Evolutionary conservation across 2,329 filamentous ascomycete genomes (phyloP).

Genomic region (Blastomyces percursus): DNA sequence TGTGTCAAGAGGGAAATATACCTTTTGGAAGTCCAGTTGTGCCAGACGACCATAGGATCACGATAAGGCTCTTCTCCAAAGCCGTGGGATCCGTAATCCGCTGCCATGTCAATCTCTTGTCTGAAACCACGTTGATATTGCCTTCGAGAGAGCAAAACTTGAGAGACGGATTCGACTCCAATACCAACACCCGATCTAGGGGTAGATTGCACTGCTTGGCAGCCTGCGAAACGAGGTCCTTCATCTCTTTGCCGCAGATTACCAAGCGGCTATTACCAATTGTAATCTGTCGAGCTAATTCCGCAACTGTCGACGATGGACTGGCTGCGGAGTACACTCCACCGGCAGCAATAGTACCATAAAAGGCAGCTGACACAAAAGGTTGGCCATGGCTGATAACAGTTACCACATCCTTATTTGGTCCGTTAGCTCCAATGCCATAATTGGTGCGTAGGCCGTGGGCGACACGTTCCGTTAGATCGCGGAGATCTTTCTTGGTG

Average conservation of each 20-base stretch:
- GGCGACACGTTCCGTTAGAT: neutral
- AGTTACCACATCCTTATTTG: constrained; percentile 4
- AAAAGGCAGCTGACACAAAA: neutral
- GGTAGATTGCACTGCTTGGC: constrained; percentile 5
- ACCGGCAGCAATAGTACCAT: constrained; percentile 2
- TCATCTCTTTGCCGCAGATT: constrained; percentile 5
- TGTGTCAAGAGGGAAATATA: neutral
- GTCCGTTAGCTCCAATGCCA: neutral
- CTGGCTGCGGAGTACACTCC: constrained; percentile 4
- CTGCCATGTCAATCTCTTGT: constrained; percentile 1
- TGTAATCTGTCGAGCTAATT: constrained; percentile 3
- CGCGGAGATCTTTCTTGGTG: constrained; percentile 4
- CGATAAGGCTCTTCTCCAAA: neutral
- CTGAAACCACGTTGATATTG: constrained; percentile 1
- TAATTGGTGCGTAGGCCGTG: constrained; percentile 4
- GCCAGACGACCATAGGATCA: constrained; percentile 5
- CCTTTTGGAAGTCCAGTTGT: constrained; percentile 4
- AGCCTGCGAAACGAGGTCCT: neutral
- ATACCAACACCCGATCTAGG: neutral
- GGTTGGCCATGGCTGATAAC: constrained; percentile 2
- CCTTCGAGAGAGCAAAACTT: constrained; percentile 2
- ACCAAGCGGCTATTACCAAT: constrained; percentile 2
- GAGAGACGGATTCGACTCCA: neutral
- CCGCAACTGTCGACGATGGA: constrained; percentile 2
- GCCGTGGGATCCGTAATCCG: neutral